Conservation (phyloP, 2,329 filamentous ascomycete genomes). For the Aspergillus phoenicis region DNA sequence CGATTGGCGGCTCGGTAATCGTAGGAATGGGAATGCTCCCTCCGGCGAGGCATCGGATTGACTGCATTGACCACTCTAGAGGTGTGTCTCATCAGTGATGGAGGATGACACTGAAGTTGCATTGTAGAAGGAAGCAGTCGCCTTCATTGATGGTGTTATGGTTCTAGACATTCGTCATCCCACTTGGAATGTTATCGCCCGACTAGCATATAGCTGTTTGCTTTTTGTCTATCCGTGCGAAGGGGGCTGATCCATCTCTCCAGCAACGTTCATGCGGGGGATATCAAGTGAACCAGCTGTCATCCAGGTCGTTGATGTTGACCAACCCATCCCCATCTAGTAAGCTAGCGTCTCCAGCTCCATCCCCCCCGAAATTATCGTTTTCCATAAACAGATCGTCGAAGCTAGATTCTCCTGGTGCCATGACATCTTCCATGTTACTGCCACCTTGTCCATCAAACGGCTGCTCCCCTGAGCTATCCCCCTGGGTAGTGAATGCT, state of each 20-base stretch:
- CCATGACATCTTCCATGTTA: constrained; percentile 39
- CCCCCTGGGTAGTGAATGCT: constrained; percentile 24
- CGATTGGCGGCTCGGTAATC: constrained; percentile 8
- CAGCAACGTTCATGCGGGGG: not conserved
- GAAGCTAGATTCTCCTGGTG: constrained; percentile 47
- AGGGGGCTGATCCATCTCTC: not conserved
- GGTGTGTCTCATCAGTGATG: not conserved
- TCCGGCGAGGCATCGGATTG: not conserved
- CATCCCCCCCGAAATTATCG: constrained; percentile 39
- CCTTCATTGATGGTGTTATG: not conserved
- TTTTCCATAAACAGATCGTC: constrained; percentile 49
- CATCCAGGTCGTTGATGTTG: constrained; percentile 45
- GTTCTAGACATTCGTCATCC: not conserved
- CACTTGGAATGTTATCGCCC: not conserved
- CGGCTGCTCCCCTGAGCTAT: constrained; percentile 19
- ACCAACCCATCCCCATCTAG: constrained; percentile 41
- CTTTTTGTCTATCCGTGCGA: not conserved
- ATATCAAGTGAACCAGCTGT: constrained; percentile 43
- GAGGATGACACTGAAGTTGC: too few species aligned
- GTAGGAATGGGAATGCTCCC: not conserved
- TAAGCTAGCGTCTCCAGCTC: constrained; percentile 34
- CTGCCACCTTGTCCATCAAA: constrained; percentile 21
- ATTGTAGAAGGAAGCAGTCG: too few species aligned
- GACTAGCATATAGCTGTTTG: not conserved
- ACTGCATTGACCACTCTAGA: not conserved